Evolutionary conservation across 73 alveolate species (phyloP).

Genomic region (Paramecium sonneborni): DNA sequence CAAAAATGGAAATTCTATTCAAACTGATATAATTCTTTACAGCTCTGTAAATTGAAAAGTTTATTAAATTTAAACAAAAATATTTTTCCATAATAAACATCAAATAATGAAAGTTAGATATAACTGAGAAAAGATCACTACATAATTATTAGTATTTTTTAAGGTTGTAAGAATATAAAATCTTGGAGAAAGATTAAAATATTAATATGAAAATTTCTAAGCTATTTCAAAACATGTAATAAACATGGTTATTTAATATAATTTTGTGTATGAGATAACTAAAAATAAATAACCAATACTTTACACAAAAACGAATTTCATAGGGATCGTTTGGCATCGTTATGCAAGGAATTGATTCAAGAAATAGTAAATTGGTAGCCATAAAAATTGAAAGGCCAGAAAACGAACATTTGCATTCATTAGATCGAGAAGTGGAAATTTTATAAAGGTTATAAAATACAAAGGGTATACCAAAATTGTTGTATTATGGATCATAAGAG

Average conservation of each 20-base stretch:
- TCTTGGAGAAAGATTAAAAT: neutral
- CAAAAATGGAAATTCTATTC: no score
- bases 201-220: neutral
- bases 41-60: no score
- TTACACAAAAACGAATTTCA: neutral
- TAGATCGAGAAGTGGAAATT: slow-evolving; percentile 62
- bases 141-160: no score
- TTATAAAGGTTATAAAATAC: neutral
- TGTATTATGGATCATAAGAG: slow-evolving; percentile 43
- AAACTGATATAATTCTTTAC: no score
- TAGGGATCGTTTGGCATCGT: slow-evolving; percentile 27
- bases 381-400: slow-evolving; percentile 60
- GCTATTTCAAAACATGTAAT: neutral
- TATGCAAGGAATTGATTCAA: slow-evolving; percentile 37
- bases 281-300: neutral
- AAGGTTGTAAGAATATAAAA: no score
- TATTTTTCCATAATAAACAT: no score
- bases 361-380: slow-evolving; percentile 46
- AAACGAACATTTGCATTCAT: slow-evolving; percentile 17
- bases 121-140: no score
- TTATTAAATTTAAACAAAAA: no score
- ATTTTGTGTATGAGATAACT: slow-evolving; percentile 10
- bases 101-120: no score
- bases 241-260: neutral
- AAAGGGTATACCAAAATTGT: slow-evolving; percentile 49